These are phyloP conservation scores for Mycena crocata DNA, from an alignment of 768 basidiomycete species.

Conservation along the genomic window DNA sequence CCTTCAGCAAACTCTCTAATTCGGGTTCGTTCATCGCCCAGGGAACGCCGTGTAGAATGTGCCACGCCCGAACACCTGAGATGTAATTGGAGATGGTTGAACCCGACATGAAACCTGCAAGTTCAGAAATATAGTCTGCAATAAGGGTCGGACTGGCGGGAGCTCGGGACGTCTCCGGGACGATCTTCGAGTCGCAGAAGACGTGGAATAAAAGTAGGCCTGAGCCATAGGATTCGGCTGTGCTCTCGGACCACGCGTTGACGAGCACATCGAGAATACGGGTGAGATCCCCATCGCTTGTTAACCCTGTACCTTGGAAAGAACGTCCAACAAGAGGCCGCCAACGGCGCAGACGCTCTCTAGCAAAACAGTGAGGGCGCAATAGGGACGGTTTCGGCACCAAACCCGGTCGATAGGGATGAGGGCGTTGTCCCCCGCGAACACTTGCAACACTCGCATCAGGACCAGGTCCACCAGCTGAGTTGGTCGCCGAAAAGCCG, in stretches of 20 bases:
- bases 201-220: constrained; percentile 35
- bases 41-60: constrained; percentile 35
- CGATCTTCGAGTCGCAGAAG: constrained; percentile 22
- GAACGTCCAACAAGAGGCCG: neutral
- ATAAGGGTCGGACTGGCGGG: constrained; percentile 28
- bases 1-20: constrained; percentile 31
- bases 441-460: no score
- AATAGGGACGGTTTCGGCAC: constrained; percentile 4
- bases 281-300: neutral
- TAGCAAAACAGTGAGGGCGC: neutral
- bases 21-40: constrained; percentile 34
- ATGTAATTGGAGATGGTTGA: constrained; percentile 31
- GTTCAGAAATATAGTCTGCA: constrained; percentile 23
- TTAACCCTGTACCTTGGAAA: neutral
- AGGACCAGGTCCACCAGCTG: neutral
- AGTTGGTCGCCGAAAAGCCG: constrained; percentile 6
- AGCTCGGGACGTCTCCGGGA: constrained; percentile 21
- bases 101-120: constrained; percentile 29
- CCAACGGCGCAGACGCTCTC: neutral
- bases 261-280: neutral
- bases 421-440: no score
- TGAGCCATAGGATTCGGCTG: constrained; percentile 31
- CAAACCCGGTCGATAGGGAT: no score
- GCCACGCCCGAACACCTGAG: constrained; percentile 38
- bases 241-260: constrained; percentile 18